Percentiles rank a stretch among this genome's conserved stretches.
Conservation (phyloP, 1,139 yeast genomes). For the Arxiozyma slooffiae region DNA sequence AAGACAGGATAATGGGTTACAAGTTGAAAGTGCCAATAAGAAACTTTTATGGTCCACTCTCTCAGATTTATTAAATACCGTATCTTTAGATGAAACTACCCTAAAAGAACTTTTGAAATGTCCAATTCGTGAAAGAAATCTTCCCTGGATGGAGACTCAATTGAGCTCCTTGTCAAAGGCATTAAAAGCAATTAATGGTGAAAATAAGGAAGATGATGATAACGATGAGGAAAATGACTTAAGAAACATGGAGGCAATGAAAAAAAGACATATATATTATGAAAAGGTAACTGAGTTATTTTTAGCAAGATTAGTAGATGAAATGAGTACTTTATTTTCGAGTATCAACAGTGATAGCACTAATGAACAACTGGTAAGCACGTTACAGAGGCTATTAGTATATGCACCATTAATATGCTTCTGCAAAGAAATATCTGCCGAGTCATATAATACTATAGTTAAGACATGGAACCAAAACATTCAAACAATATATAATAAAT, state of each 20-base stretch:
- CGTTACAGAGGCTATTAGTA: conserved; percentile 39
- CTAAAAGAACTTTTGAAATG: conserved; percentile 41
- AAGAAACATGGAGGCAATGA: conserved; percentile 64
- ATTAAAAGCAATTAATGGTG: conserved; percentile 47
- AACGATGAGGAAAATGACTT: conserved; percentile 38
- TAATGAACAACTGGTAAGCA: conserved; percentile 24
- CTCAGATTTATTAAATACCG: conserved; percentile 56
- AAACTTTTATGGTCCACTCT: conserved; percentile 63
- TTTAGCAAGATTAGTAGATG: conserved; percentile 39
- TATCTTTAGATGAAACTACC: conserved; percentile 52
- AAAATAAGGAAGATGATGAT: conserved; percentile 17
- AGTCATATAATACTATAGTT: conserved; percentile 36
- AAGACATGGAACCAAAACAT: conserved; percentile 24
- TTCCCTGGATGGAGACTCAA: conserved; percentile 47
- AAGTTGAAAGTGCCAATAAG: conserved; percentile 74
- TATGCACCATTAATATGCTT: conserved; percentile 59
- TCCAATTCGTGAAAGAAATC: conserved; percentile 40
- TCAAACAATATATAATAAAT: conserved; percentile 15
- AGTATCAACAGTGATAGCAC: conserved; percentile 31
- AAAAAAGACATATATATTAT: conserved; percentile 55
- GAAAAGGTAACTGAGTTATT: conserved; percentile 50
- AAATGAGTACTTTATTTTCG: conserved; percentile 39
- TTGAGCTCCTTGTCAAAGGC: conserved; percentile 58
- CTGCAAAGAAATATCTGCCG: conserved; percentile 46
- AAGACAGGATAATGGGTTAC: conserved; percentile 69